Base-by-base conservation (phyloP, 352 stramenopile genomes). In the Pythium rhizo-oryzae region DNA sequence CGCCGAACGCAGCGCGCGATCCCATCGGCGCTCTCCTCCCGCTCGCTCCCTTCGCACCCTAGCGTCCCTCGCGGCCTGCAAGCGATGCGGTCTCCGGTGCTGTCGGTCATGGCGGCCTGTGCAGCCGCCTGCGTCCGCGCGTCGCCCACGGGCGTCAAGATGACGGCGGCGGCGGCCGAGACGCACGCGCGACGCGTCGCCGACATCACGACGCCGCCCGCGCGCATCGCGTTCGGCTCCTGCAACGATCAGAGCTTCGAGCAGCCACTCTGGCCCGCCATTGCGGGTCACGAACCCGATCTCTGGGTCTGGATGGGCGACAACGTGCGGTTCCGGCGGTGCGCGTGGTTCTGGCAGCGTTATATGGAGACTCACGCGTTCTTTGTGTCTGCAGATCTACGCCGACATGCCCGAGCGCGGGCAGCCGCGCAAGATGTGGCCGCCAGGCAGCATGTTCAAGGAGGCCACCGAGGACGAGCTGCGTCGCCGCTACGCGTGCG, bases 241-340 rank as follows among this genome's bases (percentile, higher is more conserved):
- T 96, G 88, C 82, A 96, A 93, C 54, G 85, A 96, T 56, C 88
- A 96, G 74, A 89, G 84, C 75, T 89, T 93, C 55, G 74, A 78
- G 37, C 86, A 96, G 71, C 85, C 87, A 30, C 75, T 96, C 65
- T 96, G 88, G 88, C 35, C 65, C 11, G 75, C 72, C 25, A 94
- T 96, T 54, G 70, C 72, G 12, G 69, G 67, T 4, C 76, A 91
- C 47, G 54, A 89, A 13, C 84, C 85, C 1, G 81, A 96, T 30
- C 72, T 94, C 15, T 96, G 85, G 85, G 33, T 96, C 66, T 96
- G 88, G 88, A 92, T 96, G 82, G 88, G 88, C 69, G 88, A 96
- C 75, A 96, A 94, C 53, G 87, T 95, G 59, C 62, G 67, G 70
- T 18, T n/a, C 35, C 28, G 28, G 37, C 30, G 13, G 52, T 15